Evolutionary conservation across 371 early-diverging fungal genomes (phyloP).

Genomic region (Mucor circinelloides): DNA sequence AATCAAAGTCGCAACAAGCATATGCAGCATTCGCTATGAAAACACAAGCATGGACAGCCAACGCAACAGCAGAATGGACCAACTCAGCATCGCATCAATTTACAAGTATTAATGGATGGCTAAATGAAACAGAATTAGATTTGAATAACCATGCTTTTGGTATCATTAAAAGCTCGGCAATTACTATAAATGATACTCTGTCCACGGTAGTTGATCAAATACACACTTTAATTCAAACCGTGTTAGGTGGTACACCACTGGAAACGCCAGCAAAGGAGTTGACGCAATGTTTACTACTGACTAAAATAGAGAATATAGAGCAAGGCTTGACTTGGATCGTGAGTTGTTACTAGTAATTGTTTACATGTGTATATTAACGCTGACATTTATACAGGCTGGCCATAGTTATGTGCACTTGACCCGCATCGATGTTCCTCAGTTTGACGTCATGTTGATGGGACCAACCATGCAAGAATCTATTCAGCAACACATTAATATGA

Average conservation of each 20-base stretch:
- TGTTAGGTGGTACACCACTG: constrained; percentile 37
- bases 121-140: constrained; percentile 23
- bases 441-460: neutral
- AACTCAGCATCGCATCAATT: neutral
- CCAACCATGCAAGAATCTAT: constrained; percentile 7
- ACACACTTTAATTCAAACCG: constrained; percentile 11
- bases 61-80: constrained; percentile 11
- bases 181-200: constrained; percentile 34
- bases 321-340: constrained; percentile 48
- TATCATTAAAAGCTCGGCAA: constrained; percentile 21
- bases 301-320: constrained; percentile 39
- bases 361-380: neutral
- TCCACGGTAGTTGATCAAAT: constrained; percentile 26
- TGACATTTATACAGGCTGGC: constrained; percentile 1
- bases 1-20: neutral
- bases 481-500: constrained; percentile 1
- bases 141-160: constrained; percentile 34
- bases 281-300: constrained; percentile 33
- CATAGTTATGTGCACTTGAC: constrained; percentile 6
- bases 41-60: neutral
- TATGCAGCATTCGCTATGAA: neutral
- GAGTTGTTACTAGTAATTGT: constrained; percentile 10
- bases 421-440: constrained; percentile 3
- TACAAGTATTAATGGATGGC: constrained; percentile 29
- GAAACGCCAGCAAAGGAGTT: constrained; percentile 35